phyloP scores from a whole-genome alignment of 202 grass and related monocot species.

The Carex arenaria region DNA sequence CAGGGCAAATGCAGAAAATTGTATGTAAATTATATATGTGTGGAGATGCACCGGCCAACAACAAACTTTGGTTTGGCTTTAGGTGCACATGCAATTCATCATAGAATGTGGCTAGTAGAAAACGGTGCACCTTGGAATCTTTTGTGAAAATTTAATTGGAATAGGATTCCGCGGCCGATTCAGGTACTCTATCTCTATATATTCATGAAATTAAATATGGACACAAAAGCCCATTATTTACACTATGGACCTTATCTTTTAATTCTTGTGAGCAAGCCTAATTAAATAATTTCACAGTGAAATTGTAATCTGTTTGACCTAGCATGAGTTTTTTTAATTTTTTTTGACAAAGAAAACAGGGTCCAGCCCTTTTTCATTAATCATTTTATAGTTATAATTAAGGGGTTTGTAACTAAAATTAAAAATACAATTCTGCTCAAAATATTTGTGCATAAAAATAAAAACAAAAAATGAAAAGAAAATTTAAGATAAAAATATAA shows the following conservation, averaged over 20 bases:
- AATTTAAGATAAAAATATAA: no score
- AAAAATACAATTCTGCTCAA: no score
- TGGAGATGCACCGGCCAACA: constrained; percentile 26
- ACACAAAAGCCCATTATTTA: neutral
- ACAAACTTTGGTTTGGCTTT: constrained; percentile 31
- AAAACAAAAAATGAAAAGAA: no score
- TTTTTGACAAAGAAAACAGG: no score
- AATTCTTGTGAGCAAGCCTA: no score
- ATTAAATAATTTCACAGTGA: no score
- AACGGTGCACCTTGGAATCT: constrained; percentile 35
- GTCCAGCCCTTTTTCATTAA: no score
- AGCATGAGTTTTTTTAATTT: no score
- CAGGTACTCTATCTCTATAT: neutral
- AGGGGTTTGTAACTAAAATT: no score
- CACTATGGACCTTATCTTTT: neutral
- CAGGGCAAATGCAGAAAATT: neutral
- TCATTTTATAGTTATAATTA: no score
- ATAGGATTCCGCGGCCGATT: neutral
- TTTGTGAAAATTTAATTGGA: neutral
- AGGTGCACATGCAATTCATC: constrained; percentile 24
- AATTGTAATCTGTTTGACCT: no score
- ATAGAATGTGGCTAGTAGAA: constrained; percentile 9
- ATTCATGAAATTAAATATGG: neutral
- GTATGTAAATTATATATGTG: constrained; percentile 11
- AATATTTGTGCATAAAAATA: no score